These are phyloP conservation scores for Byssothecium circinans DNA, from an alignment of 2,329 filamentous ascomycete genomes.

Conservation along the genomic window DNA sequence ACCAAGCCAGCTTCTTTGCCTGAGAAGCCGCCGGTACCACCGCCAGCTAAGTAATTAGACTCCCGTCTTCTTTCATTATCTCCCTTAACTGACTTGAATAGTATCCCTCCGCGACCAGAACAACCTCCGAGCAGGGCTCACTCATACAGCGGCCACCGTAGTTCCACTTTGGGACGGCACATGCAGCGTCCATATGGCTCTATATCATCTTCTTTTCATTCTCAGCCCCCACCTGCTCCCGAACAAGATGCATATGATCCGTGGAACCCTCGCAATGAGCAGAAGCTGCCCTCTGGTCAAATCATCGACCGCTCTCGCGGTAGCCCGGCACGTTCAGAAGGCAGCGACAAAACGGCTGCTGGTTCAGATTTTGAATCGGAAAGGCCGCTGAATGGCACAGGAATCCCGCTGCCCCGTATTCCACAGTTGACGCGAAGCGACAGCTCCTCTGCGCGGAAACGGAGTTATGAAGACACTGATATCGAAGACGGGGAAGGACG, in stretches of 20 bases:
- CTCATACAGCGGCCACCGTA: constrained; percentile 23
- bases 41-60: constrained; percentile 17
- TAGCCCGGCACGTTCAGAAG: constrained; percentile 39
- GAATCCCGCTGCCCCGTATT: constrained; percentile 12
- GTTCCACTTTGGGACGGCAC: constrained; percentile 12
- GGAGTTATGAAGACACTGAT: constrained; percentile 42
- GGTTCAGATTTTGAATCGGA: constrained; percentile 40
- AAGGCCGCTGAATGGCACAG: constrained; percentile 15
- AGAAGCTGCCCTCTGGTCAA: constrained; percentile 18
- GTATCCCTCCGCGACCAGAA: constrained; percentile 15
- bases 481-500: constrained; percentile 32
- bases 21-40: constrained; percentile 19
- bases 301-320: constrained; percentile 22
- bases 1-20: constrained; percentile 17
- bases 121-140: constrained; percentile 22
- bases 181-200: constrained; percentile 31
- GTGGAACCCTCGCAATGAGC: constrained; percentile 23
- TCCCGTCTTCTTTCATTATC: background rate
- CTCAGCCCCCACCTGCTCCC: constrained; percentile 22
- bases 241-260: constrained; percentile 16
- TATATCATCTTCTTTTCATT: constrained; percentile 26
- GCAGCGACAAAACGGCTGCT: constrained; percentile 37
- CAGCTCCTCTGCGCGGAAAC: constrained; percentile 38
- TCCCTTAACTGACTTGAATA: constrained; percentile 7
- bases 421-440: constrained; percentile 32